Base-by-base conservation (phyloP, 78 protist genomes). In the Cyanophora paradoxa region DNA sequence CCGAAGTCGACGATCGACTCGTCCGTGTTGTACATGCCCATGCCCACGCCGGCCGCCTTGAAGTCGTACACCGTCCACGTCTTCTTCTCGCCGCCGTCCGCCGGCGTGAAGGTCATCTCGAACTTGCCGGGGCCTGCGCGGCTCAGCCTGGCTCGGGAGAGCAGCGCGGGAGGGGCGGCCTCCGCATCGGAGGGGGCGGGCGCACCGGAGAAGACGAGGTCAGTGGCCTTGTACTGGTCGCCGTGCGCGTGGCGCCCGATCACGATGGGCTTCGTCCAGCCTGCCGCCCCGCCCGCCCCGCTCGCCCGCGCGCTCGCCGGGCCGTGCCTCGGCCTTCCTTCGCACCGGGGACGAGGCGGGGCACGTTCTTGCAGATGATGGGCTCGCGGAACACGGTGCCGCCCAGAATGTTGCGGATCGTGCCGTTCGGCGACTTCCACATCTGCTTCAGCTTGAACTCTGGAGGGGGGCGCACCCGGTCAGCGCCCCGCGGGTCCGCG, bases 381-480 rank as follows among this genome's bases (percentile, higher is more conserved):
- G 97, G 97, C 79, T 91, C 97, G 37, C 97, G 86, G 91, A 93
- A 93, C 40, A 93, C 93, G n/a, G 97, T 91, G 36, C 97, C 97
- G 2, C 90, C 91, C 46, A 93, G 74, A 16, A 88, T 93, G 83
- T 93, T 93, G 31, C 97, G 81, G 82, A 93, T 93, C 61, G 97
- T 93, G 37, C 97, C 97, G 81, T 93, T 93, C 72, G 97, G 97
- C 28, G 88, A 78, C 74, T 80, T 87, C 93, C 92, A 93, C 94
- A 90, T 90, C 74, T 87, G 64, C 80, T 85, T 87, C 58, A 93
- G 78, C 30, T 65, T 42, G 77, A 74, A 81, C 70, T 59, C 70
- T 50, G 54, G 31, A n/a, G n/a, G n/a, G 48, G 48, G 48, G 48
- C 11, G 48, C 48, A 42, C 48, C 11, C 48, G 48, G 48, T 11